Evolutionary conservation across 306 rosid species (phyloP).

Genomic region (Glycine tomentella): DNA sequence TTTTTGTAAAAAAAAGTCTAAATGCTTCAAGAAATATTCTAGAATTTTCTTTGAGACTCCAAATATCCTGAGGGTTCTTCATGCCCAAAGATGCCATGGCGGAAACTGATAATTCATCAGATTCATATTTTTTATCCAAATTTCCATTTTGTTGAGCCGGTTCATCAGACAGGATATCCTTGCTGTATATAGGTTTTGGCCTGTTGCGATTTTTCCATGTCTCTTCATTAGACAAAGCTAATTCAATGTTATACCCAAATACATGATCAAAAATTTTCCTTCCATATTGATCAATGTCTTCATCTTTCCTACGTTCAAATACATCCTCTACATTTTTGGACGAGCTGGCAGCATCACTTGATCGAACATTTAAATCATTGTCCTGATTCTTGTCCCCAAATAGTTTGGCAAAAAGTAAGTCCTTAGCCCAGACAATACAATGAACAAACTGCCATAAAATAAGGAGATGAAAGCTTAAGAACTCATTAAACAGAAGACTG

Average conservation of each 20-base stretch:
- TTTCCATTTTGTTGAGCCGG: conserved; percentile 75
- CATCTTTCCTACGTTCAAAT: conserved; percentile 79
- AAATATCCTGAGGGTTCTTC: conserved; percentile 98
- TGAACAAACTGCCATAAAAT: conserved; percentile 80
- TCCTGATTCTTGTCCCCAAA: conserved; percentile 95
- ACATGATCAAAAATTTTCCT: conserved; percentile 94
- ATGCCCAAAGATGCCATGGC: conserved; percentile 90
- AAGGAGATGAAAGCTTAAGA: conserved; percentile 26
- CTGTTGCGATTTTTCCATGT: conserved; percentile 96
- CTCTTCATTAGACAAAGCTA: conserved; percentile 88
- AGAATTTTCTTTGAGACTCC: conserved; percentile 89
- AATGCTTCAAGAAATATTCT: conserved; percentile 82
- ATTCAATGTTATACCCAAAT: conserved; percentile 91
- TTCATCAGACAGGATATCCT: conserved; percentile 71
- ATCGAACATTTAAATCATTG: conserved; percentile 89
- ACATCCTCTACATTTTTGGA: conserved; percentile 79
- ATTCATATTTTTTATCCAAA: conserved; percentile 52
- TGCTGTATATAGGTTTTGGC: conserved; percentile 84
- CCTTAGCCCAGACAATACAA: conserved; percentile 99
- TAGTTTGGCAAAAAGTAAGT: conserved; percentile 87
- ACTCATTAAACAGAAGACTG: conserved; percentile 17
- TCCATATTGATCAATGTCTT: conserved; percentile 88
- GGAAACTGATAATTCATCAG: conserved; percentile 65
- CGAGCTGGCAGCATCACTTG: conserved; percentile 85
- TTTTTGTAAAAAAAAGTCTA: conserved; percentile 75